Conservation (phyloP, 352 stramenopile species). For the Pythium rhizo-oryzae region DNA sequence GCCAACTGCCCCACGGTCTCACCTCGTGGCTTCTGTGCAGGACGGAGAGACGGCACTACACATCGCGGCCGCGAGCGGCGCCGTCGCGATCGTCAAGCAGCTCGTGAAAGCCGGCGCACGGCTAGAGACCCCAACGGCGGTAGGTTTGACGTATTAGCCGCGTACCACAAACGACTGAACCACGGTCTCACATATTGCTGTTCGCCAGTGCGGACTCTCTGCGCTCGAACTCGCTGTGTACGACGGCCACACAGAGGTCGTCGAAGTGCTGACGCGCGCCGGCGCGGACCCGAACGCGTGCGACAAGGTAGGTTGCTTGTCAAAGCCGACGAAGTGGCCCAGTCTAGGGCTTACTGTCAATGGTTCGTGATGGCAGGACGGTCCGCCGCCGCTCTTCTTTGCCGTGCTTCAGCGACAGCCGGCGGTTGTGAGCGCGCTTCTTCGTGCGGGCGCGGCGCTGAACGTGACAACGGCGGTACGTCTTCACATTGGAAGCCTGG, state of each 20-base stretch:
- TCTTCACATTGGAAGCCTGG: background rate
- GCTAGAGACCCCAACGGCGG: background rate
- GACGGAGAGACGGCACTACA: constrained; percentile 4
- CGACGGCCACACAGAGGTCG: background rate
- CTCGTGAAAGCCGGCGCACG: background rate
- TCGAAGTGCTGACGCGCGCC: background rate
- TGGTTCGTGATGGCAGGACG: background rate
- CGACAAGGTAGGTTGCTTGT: background rate
- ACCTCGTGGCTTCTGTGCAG: background rate
- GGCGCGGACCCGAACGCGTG: background rate
- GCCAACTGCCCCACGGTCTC: background rate
- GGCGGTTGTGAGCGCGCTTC: background rate
- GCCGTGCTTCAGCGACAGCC: background rate
- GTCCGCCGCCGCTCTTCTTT: constrained; percentile 4
- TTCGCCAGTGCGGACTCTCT: background rate
- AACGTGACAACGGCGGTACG: background rate
- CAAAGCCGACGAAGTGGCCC: background rate
- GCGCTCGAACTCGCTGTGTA: constrained; percentile 8
- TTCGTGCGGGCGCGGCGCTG: background rate
- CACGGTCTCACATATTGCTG: background rate
- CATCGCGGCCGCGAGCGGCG: background rate
- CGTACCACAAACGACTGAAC: background rate
- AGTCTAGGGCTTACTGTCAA: background rate
- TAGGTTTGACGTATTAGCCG: background rate
- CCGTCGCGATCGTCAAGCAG: background rate